phyloP scores from a whole-genome alignment of 106 monocot species.

The Narthecium ossifragum region DNA sequence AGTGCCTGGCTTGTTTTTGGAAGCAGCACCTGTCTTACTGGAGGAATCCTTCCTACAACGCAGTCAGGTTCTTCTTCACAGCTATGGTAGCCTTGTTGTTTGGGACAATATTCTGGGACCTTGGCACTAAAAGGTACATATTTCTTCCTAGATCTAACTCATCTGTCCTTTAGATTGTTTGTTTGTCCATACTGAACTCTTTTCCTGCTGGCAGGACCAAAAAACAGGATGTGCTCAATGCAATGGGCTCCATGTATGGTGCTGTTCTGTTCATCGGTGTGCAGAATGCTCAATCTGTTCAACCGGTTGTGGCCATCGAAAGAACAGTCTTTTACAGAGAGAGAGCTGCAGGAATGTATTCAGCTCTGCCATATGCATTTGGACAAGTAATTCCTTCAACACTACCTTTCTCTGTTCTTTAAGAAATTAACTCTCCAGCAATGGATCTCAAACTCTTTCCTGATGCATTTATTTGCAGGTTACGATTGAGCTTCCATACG shows the following conservation, averaged over 20 bases:
- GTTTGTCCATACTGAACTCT: background rate
- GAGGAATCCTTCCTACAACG: conserved; percentile 8
- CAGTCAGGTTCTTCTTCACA: background rate
- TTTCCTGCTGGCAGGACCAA: background rate
- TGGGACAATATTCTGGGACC: conserved; percentile 24
- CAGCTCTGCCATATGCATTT: conserved; percentile 22
- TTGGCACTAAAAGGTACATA: background rate
- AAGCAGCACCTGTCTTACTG: conserved; percentile 5
- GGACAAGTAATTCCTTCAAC: conserved; percentile 11
- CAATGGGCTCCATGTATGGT: conserved; percentile 36
- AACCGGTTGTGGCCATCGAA: conserved; percentile 24
- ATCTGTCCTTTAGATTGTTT: background rate
- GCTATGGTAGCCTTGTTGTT: conserved; percentile 7
- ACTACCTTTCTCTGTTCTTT: too few species aligned
- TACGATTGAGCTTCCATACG: conserved; percentile 21
- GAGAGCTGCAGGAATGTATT: conserved; percentile 11
- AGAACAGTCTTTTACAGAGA: conserved; percentile 23
- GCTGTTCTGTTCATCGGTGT: conserved; percentile 36
- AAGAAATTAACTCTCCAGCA: too few species aligned
- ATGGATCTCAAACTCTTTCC: too few species aligned
- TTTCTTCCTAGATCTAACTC: background rate
- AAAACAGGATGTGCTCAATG: conserved; percentile 31
- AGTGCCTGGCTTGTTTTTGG: conserved; percentile 6
- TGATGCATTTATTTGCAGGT: conserved; percentile 12
- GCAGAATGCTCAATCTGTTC: conserved; percentile 13